phyloP scores from a whole-genome alignment of 208 protist species.

The Tetramitus jugosus region DNA sequence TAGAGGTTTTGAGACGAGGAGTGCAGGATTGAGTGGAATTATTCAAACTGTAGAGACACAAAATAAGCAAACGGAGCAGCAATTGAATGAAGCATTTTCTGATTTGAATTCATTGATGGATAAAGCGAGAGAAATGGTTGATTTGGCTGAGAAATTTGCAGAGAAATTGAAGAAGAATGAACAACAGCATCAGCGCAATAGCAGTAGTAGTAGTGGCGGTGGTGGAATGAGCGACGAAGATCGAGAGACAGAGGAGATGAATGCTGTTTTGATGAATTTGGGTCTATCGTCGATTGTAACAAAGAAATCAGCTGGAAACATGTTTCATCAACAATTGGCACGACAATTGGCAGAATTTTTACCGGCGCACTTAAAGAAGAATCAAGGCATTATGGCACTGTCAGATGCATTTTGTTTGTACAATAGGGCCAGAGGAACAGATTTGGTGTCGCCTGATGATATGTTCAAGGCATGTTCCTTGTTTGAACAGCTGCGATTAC shows the following conservation, averaged over 20 bases:
- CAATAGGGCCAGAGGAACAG: conserved; percentile 34
- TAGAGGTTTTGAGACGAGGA: too few species aligned
- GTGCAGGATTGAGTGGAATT: conserved; percentile 12
- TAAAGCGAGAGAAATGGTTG: conserved; percentile 16
- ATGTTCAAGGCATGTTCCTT: conserved; percentile 26
- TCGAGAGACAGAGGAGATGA: not conserved
- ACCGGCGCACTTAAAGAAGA: not conserved
- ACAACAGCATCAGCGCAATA: too few species aligned
- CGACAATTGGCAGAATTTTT: not conserved
- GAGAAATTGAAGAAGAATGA: not conserved
- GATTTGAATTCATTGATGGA: conserved; percentile 18
- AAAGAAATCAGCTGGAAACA: not conserved
- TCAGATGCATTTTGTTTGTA: conserved; percentile 38
- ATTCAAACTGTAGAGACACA: not conserved
- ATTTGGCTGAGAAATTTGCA: conserved; percentile 2
- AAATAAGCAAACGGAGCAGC: not conserved
- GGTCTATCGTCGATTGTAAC: not conserved
- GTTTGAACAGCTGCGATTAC: conserved; percentile 17
- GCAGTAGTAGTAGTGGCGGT: too few species aligned
- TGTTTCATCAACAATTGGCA: conserved; percentile 17
- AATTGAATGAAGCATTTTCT: not conserved
- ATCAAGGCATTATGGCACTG: conserved; percentile 22
- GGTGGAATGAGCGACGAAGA: too few species aligned
- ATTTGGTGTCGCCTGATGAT: conserved; percentile 39
- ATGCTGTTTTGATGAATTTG: not conserved